Base-by-base conservation (phyloP, 768 basidiomycete genomes). In the Auriscalpium orientale region DNA sequence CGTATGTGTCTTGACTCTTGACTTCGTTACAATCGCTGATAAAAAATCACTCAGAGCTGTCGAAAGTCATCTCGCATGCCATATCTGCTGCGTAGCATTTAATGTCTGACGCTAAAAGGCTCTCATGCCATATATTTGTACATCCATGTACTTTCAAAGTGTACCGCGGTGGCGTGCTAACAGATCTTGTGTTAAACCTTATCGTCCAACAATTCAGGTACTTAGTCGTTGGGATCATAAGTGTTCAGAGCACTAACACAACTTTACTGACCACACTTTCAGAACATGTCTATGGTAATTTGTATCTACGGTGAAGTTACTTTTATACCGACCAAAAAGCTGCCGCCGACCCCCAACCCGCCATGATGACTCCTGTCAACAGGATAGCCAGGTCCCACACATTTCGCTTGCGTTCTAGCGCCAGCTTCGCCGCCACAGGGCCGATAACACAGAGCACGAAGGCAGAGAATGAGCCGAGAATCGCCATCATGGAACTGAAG, bases 401-500 rank as follows among this genome's bases (percentile, higher is more conserved):
- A 12, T 70, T 66, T 59, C 79, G 81, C 45, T 66, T 72, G 4
- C 79, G 72, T 21, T 78, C 73, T 55, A 91, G 71, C 49, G 75
- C 76, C 15, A 86, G 72, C 66, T 89, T 89, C 5, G 87, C 87
- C 22, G 80, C 73, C 40, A 95, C 74, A 5, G 92, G 94, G 7
- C 77, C 71, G 53, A 81, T 76, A 48, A 79, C 75, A 60, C 80
- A 81, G 33, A 82, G 71, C 55, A 75, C 55, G 58, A 82, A 83
- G 0, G 91, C 88, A 37, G 86, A 84, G 68, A 92, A 91, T n/a
- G 90, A 85, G 2, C 95, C 95, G 52, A 98, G 74, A 68, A 97
- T 89, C 1, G 91, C 89, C 89, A 94, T 92, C 69, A 87, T 74
- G 5, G 83, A 77, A 59, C 85, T 83, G 70, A 95, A 95, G 53